These are phyloP conservation scores for Annulohypoxylon maeteangense DNA, from an alignment of 495 filamentous ascomycete species.

Conservation along the genomic window DNA sequence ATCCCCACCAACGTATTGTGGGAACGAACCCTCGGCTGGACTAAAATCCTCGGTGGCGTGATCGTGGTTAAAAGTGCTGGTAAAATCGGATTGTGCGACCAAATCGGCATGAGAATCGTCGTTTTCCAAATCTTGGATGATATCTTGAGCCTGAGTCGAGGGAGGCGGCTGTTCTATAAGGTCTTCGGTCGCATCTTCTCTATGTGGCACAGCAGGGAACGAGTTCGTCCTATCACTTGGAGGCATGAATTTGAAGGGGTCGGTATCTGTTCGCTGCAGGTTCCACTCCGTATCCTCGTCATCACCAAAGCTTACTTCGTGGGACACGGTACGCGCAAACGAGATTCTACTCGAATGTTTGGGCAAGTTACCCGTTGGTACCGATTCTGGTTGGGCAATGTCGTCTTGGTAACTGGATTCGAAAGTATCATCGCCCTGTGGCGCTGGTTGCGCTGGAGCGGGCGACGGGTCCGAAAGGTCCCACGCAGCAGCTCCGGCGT, in stretches of 20 bases:
- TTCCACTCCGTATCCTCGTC: constrained; percentile 66
- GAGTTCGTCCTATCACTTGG: constrained; percentile 68
- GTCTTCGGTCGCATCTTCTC: constrained; percentile 42
- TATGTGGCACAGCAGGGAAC: constrained; percentile 66
- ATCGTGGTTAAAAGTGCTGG: not conserved
- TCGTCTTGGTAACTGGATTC: constrained; percentile 30
- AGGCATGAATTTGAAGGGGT: constrained; percentile 67
- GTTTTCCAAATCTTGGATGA: constrained; percentile 53
- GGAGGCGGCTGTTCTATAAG: constrained; percentile 46
- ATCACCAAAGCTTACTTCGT: constrained; percentile 65
- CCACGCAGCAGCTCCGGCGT: constrained; percentile 43
- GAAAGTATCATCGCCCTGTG: constrained; percentile 22
- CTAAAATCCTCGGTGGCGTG: not conserved
- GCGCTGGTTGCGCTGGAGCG: constrained; percentile 28
- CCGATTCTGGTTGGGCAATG: constrained; percentile 36
- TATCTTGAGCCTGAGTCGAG: constrained; percentile 56
- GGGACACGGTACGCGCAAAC: constrained; percentile 62
- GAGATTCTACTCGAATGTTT: constrained; percentile 64
- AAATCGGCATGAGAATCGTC: constrained; percentile 43
- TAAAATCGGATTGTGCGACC: constrained; percentile 23
- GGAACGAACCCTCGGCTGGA: constrained; percentile 15
- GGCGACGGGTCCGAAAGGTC: constrained; percentile 22
- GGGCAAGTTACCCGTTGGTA: constrained; percentile 43
- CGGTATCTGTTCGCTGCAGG: constrained; percentile 58
- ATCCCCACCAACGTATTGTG: constrained; percentile 52